Evolutionary conservation across 129 eudicot species (phyloP).

Genomic region (Flaveria linearis): DNA sequence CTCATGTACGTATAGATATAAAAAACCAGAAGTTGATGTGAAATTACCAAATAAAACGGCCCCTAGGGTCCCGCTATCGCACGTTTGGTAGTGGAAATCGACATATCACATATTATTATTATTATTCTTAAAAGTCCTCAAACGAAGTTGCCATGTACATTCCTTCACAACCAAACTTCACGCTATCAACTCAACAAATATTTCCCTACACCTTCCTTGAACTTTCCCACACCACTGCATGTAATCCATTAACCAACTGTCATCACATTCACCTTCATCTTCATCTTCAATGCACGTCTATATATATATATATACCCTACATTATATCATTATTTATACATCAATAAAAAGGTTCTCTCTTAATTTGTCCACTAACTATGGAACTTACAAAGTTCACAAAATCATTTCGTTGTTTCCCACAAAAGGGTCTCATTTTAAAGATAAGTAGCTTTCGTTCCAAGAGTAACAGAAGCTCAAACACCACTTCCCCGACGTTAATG

Average conservation of each 20-base stretch:
- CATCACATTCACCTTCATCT: neutral
- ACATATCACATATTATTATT: neutral
- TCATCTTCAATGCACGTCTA: neutral
- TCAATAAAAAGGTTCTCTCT: neutral
- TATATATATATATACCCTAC: neutral
- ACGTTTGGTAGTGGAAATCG: neutral
- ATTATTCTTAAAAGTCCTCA: conserved; percentile 26
- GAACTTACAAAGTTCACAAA: conserved; percentile 37
- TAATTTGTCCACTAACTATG: conserved; percentile 30
- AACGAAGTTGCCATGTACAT: conserved; percentile 73
- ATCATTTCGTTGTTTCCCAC: conserved; percentile 49
- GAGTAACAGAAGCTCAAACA: conserved; percentile 28
- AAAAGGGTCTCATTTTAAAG: conserved; percentile 37
- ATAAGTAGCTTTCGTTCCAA: conserved; percentile 38
- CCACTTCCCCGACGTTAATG: conserved; percentile 24
- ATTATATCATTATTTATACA: neutral
- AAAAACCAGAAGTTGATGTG: neutral
- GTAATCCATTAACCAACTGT: conserved; percentile 4
- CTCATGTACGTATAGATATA: no score
- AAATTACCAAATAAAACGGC: neutral
- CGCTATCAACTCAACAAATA: conserved; percentile 22
- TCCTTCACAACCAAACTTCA: conserved; percentile 40
- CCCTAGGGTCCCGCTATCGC: neutral
- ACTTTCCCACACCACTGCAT: conserved; percentile 24
- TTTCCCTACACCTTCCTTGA: conserved; percentile 28